Evolutionary conservation across 169 alveolate genomes (phyloP), one percentile per base, ranked within the genome.

Genomic region (Cyclospora cayetanensis): DNA sequence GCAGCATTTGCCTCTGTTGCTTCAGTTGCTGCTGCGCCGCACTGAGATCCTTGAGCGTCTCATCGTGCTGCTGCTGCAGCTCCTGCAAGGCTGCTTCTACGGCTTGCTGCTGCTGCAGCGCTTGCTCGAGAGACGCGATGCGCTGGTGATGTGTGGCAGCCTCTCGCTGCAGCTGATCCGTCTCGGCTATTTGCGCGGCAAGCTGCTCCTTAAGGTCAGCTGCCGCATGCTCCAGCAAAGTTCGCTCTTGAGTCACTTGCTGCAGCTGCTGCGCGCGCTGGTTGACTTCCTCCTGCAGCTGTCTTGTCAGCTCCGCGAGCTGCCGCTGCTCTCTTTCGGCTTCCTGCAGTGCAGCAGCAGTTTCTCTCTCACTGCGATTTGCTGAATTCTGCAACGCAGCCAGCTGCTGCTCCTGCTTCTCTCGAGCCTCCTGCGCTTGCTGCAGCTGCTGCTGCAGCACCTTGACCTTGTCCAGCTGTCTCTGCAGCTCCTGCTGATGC

Each of bases 141-240:
- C 29, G 63, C 35, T 77, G 88, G 50, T 77, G 88, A 66, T 43
- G 72, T 31, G 70, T 70, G 25, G 88, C 88, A 77, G 88, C 88
- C 11, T 31, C 42, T 1, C 88, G 70, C 88, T 77, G 88, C 88
- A 46, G 88, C 88, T 46, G 72, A 66, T 77, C 88, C 4, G 88
- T 31, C 60, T 77, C 88, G 11, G 88, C 88, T 50, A 29, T 41
- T 70, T 77, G 88, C 52, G 27, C 70, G 18, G 88, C 88, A 46
- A 77, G 88, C 88, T 77, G 88, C 72, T 25, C 15, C 72, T 77
- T 70, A 1, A 77, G 68, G 50, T 77, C 88, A 12, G 68, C 88
- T 77, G 70, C 88, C 50, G 88, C 88, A 15, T 77, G 88, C 88
- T 46, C 72, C 88, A 77, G 88, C 88, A 77, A 55, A 12, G 70